Percentiles rank a stretch among this genome's conserved stretches.
Evolutionary conservation across 1,139 yeast species (phyloP).

Genomic region (Scheffersomyces stambukii): DNA sequence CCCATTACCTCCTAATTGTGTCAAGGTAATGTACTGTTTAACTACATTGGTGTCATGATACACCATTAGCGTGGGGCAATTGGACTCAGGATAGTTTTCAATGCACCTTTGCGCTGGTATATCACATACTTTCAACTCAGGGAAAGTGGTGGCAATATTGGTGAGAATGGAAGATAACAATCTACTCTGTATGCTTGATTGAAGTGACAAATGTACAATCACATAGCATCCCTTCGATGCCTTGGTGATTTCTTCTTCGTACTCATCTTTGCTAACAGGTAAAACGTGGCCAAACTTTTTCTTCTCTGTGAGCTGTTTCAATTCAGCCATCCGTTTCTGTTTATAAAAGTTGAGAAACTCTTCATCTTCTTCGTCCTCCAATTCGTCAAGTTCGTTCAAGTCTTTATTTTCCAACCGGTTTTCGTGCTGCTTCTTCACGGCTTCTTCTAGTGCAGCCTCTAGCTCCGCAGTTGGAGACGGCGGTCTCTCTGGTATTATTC

Average conservation of each 20-base stretch:
- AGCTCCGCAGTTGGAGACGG: slow-evolving; percentile 84
- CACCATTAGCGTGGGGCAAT: slow-evolving; percentile 86
- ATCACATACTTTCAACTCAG: slow-evolving; percentile 88
- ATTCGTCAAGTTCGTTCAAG: slow-evolving; percentile 72
- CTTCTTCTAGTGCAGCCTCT: slow-evolving; percentile 85
- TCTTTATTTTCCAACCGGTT: slow-evolving; percentile 72
- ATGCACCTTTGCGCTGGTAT: slow-evolving; percentile 86
- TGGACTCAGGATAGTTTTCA: slow-evolving; percentile 83
- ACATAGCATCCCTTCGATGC: slow-evolving; percentile 64
- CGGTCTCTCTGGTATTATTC: slow-evolving; percentile 87
- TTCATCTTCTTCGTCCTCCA: slow-evolving; percentile 79
- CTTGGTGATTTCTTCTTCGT: slow-evolving; percentile 77
- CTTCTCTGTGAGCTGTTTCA: slow-evolving; percentile 54
- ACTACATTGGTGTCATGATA: slow-evolving; percentile 73
- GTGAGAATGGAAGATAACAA: slow-evolving; percentile 54
- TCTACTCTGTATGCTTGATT: slow-evolving; percentile 70
- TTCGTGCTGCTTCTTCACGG: slow-evolving; percentile 69
- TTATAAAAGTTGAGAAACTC: slow-evolving; percentile 71
- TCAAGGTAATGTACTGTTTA: slow-evolving; percentile 74
- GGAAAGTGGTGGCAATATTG: slow-evolving; percentile 51
- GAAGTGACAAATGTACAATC: slow-evolving; percentile 71
- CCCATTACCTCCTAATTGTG: slow-evolving; percentile 80
- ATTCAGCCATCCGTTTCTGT: slow-evolving; percentile 69
- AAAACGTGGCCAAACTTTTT: slow-evolving; percentile 74
- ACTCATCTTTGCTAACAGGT: slow-evolving; percentile 82